Conservation (phyloP, 1,139 yeast genomes). For the Lodderomyces parapsilosis region DNA sequence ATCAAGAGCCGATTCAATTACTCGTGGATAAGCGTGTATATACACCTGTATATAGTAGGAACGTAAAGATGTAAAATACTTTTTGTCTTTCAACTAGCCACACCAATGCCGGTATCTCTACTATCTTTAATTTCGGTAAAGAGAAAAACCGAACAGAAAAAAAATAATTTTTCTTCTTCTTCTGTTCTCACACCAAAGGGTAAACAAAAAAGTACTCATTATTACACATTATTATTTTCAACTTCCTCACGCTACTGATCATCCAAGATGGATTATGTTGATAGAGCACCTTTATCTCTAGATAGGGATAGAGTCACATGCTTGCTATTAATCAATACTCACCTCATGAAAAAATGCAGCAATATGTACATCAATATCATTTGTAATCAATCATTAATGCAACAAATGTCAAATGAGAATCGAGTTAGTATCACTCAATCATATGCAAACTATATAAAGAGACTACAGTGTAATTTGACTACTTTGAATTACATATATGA, state of each 20-base stretch:
- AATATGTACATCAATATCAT: slow-evolving; percentile 35
- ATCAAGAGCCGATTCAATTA: slow-evolving; percentile 20
- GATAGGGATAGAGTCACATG: slow-evolving; percentile 52
- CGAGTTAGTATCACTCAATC: slow-evolving; percentile 41
- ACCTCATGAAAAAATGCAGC: slow-evolving; percentile 49
- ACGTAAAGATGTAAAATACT: not conserved
- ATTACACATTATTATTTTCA: too few relatives aligned
- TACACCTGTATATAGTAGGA: slow-evolving; percentile 9
- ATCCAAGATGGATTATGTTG: slow-evolving; percentile 11
- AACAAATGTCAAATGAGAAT: slow-evolving; percentile 36
- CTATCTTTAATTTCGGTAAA: too few relatives aligned
- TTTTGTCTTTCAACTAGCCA: too few relatives aligned
- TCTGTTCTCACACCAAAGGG: too few relatives aligned
- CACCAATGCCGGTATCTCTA: too few relatives aligned
- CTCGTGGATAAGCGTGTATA: slow-evolving; percentile 1
- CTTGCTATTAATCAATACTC: slow-evolving; percentile 51
- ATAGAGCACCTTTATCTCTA: slow-evolving; percentile 18
- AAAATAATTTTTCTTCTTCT: too few relatives aligned
- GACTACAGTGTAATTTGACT: slow-evolving; percentile 54
- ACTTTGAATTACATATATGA: slow-evolving; percentile 55
- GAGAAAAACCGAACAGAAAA: slow-evolving; percentile 4
- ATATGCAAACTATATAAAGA: slow-evolving; percentile 50
- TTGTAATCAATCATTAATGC: slow-evolving; percentile 35
- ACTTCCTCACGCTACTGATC: not conserved
- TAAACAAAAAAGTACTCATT: slow-evolving; percentile 2